Conservation (phyloP, 2,329 filamentous ascomycete species). For the Pseudodiploospora longispora region DNA sequence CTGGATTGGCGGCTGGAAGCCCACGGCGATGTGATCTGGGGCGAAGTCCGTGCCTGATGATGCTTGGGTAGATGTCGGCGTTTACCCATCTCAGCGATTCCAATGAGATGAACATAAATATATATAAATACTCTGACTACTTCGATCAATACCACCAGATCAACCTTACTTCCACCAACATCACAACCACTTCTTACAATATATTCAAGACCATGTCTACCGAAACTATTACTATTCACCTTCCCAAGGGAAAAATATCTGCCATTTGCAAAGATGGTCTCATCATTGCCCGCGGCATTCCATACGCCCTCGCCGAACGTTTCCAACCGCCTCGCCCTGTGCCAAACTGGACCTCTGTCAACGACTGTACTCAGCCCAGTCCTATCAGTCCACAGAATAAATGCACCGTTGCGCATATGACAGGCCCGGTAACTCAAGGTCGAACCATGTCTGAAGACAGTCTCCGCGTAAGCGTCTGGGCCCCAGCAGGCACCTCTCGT, state of each 20-base stretch:
- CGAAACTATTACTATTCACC: not conserved
- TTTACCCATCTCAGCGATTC: no score
- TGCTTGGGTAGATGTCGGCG: no score
- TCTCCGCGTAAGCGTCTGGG: slow-evolving; percentile 9
- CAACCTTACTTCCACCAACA: no score
- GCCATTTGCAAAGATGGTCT: slow-evolving; percentile 1
- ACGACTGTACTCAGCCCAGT: slow-evolving; percentile 9
- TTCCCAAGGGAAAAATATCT: slow-evolving; percentile 8
- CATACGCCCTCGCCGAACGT: slow-evolving; percentile 9
- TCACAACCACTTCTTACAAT: no score
- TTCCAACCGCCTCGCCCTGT: slow-evolving; percentile 8
- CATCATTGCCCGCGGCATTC: slow-evolving; percentile 8
- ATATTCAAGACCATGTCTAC: no score
- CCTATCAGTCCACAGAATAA: slow-evolving; percentile 13
- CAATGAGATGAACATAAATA: no score
- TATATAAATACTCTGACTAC: no score
- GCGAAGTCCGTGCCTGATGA: no score
- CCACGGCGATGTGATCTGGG: no score
- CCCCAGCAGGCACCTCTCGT: not conserved
- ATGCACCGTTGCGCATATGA: slow-evolving; percentile 8
- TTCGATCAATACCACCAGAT: no score
- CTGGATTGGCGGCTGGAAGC: no score
- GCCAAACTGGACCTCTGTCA: slow-evolving; percentile 1
- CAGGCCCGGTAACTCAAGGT: slow-evolving; percentile 5
- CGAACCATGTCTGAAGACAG: slow-evolving; percentile 9